Conservation (phyloP, 2,329 filamentous ascomycete genomes). For the Scopulariopsis brevicaulis region DNA sequence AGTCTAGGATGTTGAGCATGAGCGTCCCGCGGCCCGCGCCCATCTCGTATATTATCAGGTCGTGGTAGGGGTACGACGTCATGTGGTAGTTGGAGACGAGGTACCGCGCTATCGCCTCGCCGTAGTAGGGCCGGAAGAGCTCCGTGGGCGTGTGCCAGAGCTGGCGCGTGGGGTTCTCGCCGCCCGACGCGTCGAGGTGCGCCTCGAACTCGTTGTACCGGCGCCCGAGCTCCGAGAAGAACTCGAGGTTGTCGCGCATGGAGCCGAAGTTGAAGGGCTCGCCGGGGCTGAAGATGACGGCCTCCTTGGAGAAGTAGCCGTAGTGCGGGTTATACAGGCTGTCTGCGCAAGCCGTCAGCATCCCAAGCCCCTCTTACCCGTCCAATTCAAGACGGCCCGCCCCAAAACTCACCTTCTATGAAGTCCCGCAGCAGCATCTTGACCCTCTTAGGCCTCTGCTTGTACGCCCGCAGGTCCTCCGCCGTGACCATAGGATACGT, state of each 20-base stretch:
- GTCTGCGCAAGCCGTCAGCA: conserved; percentile 40
- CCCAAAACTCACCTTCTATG: conserved; percentile 59
- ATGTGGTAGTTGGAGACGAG: conserved; percentile 93
- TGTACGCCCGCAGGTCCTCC: conserved; percentile 60
- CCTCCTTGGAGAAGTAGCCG: conserved; percentile 93
- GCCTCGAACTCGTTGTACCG: conserved; percentile 90
- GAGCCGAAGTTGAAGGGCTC: conserved; percentile 80
- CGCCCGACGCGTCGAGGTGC: conserved; percentile 58
- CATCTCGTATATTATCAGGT: conserved; percentile 98
- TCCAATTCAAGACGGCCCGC: not conserved
- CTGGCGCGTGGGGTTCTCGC: conserved; percentile 64
- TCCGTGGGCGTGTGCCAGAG: conserved; percentile 98
- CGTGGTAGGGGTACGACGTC: conserved; percentile 87
- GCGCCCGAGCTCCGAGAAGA: conserved; percentile 63
- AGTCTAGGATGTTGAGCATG: conserved; percentile 97
- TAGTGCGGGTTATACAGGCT: conserved; percentile 91
- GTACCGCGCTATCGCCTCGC: conserved; percentile 93
- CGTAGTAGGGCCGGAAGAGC: conserved; percentile 92
- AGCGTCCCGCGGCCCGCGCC: conserved; percentile 93
- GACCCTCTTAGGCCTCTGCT: conserved; percentile 70
- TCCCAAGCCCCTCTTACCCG: conserved; percentile 1
- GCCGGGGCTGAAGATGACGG: conserved; percentile 88
- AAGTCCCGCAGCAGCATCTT: conserved; percentile 98
- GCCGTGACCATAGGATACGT: conserved; percentile 77
- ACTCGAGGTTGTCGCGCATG: conserved; percentile 76